These are phyloP conservation scores for Amanita inopinata DNA, from an alignment of 768 basidiomycete genomes.

Conservation along the genomic window DNA sequence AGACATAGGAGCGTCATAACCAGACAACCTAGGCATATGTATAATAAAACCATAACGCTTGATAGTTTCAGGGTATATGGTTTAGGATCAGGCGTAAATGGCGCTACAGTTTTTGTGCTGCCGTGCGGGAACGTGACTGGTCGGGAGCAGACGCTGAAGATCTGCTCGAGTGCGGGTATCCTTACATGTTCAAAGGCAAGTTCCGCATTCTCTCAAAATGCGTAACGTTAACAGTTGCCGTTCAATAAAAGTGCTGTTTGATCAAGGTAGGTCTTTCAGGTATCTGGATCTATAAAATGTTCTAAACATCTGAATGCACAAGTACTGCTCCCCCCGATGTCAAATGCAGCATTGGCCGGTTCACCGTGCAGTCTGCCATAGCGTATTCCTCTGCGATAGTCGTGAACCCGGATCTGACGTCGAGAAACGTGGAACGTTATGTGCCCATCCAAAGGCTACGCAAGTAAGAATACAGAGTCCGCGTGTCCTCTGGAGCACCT, in stretches of 20 bases:
- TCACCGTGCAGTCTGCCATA: slow-evolving; percentile 26
- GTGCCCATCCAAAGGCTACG: no score
- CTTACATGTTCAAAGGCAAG: slow-evolving; percentile 22
- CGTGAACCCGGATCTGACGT: no score
- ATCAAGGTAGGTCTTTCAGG: slow-evolving; percentile 7
- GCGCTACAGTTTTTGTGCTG: slow-evolving; percentile 13
- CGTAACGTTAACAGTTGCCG: background rate
- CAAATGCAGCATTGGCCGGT: slow-evolving; percentile 26
- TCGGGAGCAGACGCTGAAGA: slow-evolving; percentile 4
- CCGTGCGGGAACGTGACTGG: slow-evolving; percentile 16
- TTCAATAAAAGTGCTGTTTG: slow-evolving; percentile 10
- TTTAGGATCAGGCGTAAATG: slow-evolving; percentile 18
- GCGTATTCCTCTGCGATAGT: slow-evolving; percentile 20
- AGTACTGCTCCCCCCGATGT: slow-evolving; percentile 28
- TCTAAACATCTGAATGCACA: background rate
- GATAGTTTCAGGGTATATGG: slow-evolving; percentile 21
- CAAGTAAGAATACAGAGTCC: no score
- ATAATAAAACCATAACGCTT: slow-evolving; percentile 13
- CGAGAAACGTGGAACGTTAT: no score
- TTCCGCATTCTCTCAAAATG: background rate
- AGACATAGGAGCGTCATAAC: slow-evolving; percentile 6
- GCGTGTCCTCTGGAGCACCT: slow-evolving; percentile 16
- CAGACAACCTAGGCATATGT: background rate
- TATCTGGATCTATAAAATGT: background rate
- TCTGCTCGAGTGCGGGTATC: slow-evolving; percentile 15